These are phyloP conservation scores for Silene uniflora DNA, from an alignment of 148 eudicot genomes.

Conservation along the genomic window DNA sequence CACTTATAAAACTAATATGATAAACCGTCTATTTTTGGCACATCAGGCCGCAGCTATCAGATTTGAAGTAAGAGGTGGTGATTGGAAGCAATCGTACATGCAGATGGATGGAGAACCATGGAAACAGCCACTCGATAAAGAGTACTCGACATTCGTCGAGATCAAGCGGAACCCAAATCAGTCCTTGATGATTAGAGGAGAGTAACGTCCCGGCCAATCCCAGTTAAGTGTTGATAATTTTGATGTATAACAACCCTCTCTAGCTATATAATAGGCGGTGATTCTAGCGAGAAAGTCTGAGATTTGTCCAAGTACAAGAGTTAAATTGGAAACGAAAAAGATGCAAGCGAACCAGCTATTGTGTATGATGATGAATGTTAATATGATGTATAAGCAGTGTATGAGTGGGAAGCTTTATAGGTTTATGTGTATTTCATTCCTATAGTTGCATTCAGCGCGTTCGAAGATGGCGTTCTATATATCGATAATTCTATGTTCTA, in stretches of 20 bases:
- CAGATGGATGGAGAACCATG: constrained; percentile 99
- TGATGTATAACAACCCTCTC: constrained; percentile 1
- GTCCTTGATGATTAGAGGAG: constrained; percentile 64
- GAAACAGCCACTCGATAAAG: constrained; percentile 83
- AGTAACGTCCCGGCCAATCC: constrained; percentile 15
- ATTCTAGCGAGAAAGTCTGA: neutral
- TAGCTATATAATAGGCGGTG: neutral
- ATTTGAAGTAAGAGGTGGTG: constrained; percentile 91
- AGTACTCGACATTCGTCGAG: constrained; percentile 78
- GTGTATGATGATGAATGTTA: neutral
- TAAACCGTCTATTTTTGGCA: neutral
- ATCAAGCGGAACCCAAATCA: constrained; percentile 72
- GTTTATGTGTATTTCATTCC: too few relatives aligned
- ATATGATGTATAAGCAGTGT: constrained; percentile 2
- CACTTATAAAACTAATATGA: neutral
- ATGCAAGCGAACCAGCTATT: neutral
- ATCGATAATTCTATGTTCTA: too few relatives aligned
- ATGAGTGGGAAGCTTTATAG: too few relatives aligned
- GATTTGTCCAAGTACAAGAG: neutral
- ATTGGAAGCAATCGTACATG: constrained; percentile 68
- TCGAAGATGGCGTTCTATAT: too few relatives aligned
- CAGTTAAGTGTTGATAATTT: neutral
- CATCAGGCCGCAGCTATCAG: constrained; percentile 82
- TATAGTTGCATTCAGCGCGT: neutral
- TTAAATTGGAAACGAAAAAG: neutral